Conservation (phyloP, 1,139 yeast species). For the Sugiyamaella grinbergsii region DNA sequence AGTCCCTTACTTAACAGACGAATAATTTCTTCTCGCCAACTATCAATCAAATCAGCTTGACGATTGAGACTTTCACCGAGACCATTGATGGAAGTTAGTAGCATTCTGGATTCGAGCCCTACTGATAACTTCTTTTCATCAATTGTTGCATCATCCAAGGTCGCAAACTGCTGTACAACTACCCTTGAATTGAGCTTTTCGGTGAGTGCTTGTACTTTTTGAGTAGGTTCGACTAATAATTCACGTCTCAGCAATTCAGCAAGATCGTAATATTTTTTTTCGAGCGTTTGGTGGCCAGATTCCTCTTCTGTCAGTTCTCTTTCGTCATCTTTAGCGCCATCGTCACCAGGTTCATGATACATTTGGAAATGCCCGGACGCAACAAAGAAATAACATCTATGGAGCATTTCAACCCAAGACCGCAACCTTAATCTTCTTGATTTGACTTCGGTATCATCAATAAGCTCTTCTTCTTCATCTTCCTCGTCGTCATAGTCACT, state of each 20-base stretch:
- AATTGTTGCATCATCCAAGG: conserved; percentile 35
- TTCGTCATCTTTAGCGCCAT: conserved; percentile 15
- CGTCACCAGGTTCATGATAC: conserved; percentile 37
- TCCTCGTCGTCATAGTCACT: conserved; percentile 21
- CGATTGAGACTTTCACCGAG: conserved; percentile 49
- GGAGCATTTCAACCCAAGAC: conserved; percentile 61
- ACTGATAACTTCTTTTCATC: conserved; percentile 34
- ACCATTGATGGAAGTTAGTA: conserved; percentile 29
- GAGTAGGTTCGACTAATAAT: conserved; percentile 52
- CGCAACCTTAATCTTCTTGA: conserved; percentile 33
- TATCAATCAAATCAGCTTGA: conserved; percentile 60
- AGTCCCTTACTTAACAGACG: conserved; percentile 52
- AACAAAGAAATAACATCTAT: conserved; percentile 73
- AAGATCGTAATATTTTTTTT: conserved; percentile 53
- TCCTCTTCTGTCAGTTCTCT: conserved; percentile 30
- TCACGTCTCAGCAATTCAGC: conserved; percentile 66
- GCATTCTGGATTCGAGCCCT: conserved; percentile 32
- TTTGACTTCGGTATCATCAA: conserved; percentile 20
- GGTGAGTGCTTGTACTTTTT: conserved; percentile 38
- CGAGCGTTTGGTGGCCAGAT: conserved; percentile 42
- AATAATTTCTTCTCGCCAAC: conserved; percentile 54
- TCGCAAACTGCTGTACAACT: conserved; percentile 30
- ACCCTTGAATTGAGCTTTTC: conserved; percentile 26
- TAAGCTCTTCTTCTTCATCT: conserved; percentile 19
- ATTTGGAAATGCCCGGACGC: conserved; percentile 80